Conservation (phyloP, 2,329 filamentous ascomycete genomes). For the Capronia americana region DNA sequence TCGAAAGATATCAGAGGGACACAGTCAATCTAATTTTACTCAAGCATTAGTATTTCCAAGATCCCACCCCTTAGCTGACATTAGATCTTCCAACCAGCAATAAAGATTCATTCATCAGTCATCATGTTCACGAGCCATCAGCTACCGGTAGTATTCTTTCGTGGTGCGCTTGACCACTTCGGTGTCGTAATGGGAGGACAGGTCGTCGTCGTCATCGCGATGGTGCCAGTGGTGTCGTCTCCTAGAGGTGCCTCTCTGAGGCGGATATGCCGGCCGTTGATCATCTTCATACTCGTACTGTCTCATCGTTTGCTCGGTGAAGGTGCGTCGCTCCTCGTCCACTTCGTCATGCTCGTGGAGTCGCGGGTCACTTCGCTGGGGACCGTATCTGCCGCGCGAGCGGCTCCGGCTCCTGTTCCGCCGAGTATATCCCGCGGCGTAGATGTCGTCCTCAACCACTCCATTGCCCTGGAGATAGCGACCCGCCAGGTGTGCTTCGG, state of each 20-base stretch:
- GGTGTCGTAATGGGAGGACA: constrained; percentile 29
- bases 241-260: constrained; percentile 20
- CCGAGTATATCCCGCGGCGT: constrained; percentile 18
- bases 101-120: neutral
- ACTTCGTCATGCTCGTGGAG: constrained; percentile 34
- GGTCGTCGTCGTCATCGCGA: constrained; percentile 32
- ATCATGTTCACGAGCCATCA: neutral
- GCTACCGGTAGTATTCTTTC: constrained; percentile 30
- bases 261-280: constrained; percentile 25
- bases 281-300: constrained; percentile 35
- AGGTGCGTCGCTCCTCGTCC: constrained; percentile 40
- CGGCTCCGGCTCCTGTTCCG: constrained; percentile 40
- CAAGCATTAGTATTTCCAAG: neutral
- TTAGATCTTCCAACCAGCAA: neutral
- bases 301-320: constrained; percentile 34
- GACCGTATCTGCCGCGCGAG: constrained; percentile 42
- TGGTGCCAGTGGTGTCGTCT: constrained; percentile 24
- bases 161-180: constrained; percentile 18
- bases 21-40: neutral
- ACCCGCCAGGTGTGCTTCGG: constrained; percentile 35
- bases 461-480: constrained; percentile 29
- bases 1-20: neutral
- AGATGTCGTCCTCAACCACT: constrained; percentile 23
- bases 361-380: constrained; percentile 41
- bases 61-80: neutral